Conservation (phyloP, 441 rosid genomes). For the Gossypium davidsonii region DNA sequence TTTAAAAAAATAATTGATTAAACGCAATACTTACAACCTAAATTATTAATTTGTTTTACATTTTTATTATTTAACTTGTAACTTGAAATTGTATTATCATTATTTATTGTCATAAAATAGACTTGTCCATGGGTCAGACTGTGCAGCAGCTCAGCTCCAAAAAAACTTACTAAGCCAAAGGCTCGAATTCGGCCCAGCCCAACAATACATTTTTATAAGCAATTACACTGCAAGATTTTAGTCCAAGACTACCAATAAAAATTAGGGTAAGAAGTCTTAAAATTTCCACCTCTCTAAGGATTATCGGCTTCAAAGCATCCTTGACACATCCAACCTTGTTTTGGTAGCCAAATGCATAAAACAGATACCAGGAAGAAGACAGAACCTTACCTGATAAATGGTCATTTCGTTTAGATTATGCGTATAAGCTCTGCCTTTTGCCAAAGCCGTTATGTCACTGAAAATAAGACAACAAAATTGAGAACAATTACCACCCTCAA, state of each 20-base stretch:
- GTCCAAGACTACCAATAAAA: neutral
- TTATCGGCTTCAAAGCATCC: neutral
- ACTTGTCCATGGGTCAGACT: too few species aligned
- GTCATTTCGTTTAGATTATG: slow-evolving; percentile 86
- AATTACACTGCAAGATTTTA: neutral
- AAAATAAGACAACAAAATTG: neutral
- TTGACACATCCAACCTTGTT: neutral
- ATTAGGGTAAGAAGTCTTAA: neutral
- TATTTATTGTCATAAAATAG: too few species aligned
- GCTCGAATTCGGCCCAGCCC: too few species aligned
- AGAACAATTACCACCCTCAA: neutral
- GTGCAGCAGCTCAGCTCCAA: too few species aligned
- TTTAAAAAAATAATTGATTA: too few species aligned
- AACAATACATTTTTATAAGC: neutral
- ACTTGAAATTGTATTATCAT: too few species aligned
- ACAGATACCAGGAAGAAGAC: neutral
- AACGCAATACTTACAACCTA: too few species aligned
- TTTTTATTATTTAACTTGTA: too few species aligned
- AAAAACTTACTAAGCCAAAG: too few species aligned
- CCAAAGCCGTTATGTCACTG: slow-evolving; percentile 98
- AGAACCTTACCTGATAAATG: slow-evolving; percentile 67
- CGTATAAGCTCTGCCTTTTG: slow-evolving; percentile 90
- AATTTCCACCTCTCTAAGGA: neutral
- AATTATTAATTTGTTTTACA: too few species aligned
- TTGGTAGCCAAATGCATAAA: neutral